Base-by-base conservation (phyloP, 169 alveolate species). In the Toxoplasma gondii region DNA sequence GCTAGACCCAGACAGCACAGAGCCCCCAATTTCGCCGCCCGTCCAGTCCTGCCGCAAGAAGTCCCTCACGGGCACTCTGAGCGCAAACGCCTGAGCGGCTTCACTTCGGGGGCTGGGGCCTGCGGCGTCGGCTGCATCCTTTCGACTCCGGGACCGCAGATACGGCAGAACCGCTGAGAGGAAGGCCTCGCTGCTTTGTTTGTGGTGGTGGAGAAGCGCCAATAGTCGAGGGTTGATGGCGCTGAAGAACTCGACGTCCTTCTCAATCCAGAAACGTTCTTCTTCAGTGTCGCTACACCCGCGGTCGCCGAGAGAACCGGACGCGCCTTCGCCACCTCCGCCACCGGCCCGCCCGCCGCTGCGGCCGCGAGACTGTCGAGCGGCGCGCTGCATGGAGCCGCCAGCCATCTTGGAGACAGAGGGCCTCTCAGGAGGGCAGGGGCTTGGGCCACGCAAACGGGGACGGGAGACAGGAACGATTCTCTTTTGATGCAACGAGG, bases 151-250 rank as follows among this genome's bases (percentile, higher is more conserved):
- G 10, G 49, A 36, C 12, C 54, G 44, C 43, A 92, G 91, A 38
- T 78, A 84, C 45, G 94, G 94, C 53, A 92, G n/a, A 0, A 87
- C 86, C n/a, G 88, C 87, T 34, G 39, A 64, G 0, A 92, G 84
- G 38, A 92, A 82, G 4, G 39, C 87, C 43, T 81, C 74, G 91
- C 94, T 92, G 34, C 87, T 70, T 54, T 54, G 94, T 69, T 82
- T 86, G 70, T 92, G 94, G 67, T 92, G 94, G 81, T 92, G 94
- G 67, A 92, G 91, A 58, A 92, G 91, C 58, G 34, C 83, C 94
- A 92, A 86, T 58, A 92, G 94, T 69, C 87, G 94, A 70, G 94
- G 94, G 27, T 92, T 41, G n/a, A 92, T 84, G 29, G 83, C 58
- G 41, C 70, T 44, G 70, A 92, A 92, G 31, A 29, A 34, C 91